A percentile compares a stretch with the other conserved stretches of the same genome.
Conservation (phyloP, 257 asterid species). For the Scutellaria minor region DNA sequence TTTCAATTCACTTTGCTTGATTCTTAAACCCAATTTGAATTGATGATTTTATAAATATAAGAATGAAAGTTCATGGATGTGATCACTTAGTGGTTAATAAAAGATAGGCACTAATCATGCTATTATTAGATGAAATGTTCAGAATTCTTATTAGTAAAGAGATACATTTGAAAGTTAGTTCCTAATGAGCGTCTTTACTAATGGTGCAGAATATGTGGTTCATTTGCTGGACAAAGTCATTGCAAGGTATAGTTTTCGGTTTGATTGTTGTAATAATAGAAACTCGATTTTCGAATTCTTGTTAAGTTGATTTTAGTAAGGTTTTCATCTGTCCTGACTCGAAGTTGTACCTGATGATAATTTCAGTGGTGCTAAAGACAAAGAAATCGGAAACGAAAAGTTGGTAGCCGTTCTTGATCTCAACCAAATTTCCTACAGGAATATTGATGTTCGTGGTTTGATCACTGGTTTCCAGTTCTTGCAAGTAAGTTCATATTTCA, state of each 20-base stretch:
- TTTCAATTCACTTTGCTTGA: too few relatives aligned
- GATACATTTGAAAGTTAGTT: too few relatives aligned
- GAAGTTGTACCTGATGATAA: not conserved
- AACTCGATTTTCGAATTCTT: slow-evolving; percentile 6
- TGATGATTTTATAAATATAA: too few relatives aligned
- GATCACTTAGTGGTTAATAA: too few relatives aligned
- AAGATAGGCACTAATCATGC: too few relatives aligned
- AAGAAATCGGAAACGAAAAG: slow-evolving; percentile 73
- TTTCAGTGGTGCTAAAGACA: slow-evolving; percentile 64
- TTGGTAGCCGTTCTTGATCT: slow-evolving; percentile 64
- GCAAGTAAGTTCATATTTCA: slow-evolving; percentile 54
- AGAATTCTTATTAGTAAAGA: too few relatives aligned
- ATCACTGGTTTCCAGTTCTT: slow-evolving; percentile 76
- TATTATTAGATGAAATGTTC: too few relatives aligned
- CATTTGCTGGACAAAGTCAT: slow-evolving; percentile 80
- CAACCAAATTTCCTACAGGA: slow-evolving; percentile 55
- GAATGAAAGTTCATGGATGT: too few relatives aligned
- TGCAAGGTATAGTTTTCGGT: slow-evolving; percentile 60
- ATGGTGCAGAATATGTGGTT: slow-evolving; percentile 76
- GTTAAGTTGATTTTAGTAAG: too few relatives aligned
- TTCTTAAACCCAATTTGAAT: too few relatives aligned
- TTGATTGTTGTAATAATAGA: not conserved
- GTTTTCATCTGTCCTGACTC: too few relatives aligned
- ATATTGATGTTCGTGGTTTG: slow-evolving; percentile 65
- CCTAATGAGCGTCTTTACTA: not conserved